Evolutionary conservation across 768 basidiomycete genomes (phyloP).

Genomic region (Collybia mongolica): DNA sequence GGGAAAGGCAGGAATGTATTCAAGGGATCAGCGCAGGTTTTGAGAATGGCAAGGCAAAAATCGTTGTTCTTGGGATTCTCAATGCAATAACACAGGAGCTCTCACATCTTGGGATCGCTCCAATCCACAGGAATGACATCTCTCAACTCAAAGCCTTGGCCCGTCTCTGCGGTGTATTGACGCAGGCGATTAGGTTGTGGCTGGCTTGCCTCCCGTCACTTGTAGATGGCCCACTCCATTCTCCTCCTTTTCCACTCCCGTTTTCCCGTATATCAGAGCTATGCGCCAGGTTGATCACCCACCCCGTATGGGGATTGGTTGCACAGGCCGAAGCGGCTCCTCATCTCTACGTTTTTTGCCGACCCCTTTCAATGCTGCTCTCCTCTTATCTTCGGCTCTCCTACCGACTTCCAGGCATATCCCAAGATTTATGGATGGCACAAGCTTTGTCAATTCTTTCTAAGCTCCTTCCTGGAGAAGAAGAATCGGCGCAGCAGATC

Average conservation of each 20-base stretch:
- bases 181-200: slow-evolving; percentile 60
- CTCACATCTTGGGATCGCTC: slow-evolving; percentile 11
- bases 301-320: slow-evolving; percentile 49
- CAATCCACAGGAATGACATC: slow-evolving; percentile 11
- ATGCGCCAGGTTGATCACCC: slow-evolving; percentile 46
- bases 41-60: slow-evolving; percentile 30
- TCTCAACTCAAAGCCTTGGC: slow-evolving; percentile 30
- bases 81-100: slow-evolving; percentile 30
- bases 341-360: slow-evolving; percentile 34
- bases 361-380: slow-evolving; percentile 57
- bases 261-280: slow-evolving; percentile 54
- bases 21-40: slow-evolving; percentile 39
- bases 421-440: slow-evolving; percentile 62
- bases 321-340: slow-evolving; percentile 16
- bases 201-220: slow-evolving; percentile 54
- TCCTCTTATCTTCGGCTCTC: slow-evolving; percentile 58
- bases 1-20: slow-evolving; percentile 49
- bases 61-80: slow-evolving; percentile 34
- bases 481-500: slow-evolving; percentile 49
- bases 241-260: slow-evolving; percentile 64
- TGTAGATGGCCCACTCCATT: slow-evolving; percentile 31
- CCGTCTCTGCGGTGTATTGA: slow-evolving; percentile 33
- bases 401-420: slow-evolving; percentile 50
- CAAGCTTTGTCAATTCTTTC: slow-evolving; percentile 59
- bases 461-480: slow-evolving; percentile 72